Percentiles rank a stretch among this genome's conserved stretches.
These are phyloP conservation scores for Thermothelomyces thermophilus DNA, from an alignment of 2,329 filamentous ascomycete genomes.

Conservation along the genomic window DNA sequence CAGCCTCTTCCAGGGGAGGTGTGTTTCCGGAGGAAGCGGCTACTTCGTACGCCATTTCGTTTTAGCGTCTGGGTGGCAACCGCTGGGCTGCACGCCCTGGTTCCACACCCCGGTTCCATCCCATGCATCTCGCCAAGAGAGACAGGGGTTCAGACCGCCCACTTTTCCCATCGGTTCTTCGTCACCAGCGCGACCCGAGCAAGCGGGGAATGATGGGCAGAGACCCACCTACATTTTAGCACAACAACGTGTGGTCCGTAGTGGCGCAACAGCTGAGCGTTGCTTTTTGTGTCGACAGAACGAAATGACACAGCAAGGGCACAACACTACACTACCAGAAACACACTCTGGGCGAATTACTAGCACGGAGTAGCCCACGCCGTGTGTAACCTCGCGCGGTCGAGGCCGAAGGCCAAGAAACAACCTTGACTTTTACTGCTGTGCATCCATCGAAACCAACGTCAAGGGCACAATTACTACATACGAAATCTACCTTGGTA, in stretches of 20 bases:
- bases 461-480: too few species aligned
- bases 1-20: conserved; percentile 19
- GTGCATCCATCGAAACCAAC: too few species aligned
- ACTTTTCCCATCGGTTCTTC: conserved; percentile 17
- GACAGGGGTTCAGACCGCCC: conserved; percentile 15
- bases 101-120: conserved; percentile 17
- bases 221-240: neutral
- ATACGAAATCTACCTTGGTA: too few species aligned
- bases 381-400: too few species aligned
- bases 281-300: too few species aligned
- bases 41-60: conserved; percentile 24
- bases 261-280: too few species aligned
- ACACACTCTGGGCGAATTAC: too few species aligned
- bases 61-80: conserved; percentile 21
- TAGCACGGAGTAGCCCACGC: too few species aligned
- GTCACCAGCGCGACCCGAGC: conserved; percentile 9
- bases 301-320: too few species aligned
- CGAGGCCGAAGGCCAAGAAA: neutral
- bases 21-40: conserved; percentile 26
- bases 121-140: conserved; percentile 22
- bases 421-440: neutral
- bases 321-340: too few species aligned
- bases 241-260: too few species aligned
- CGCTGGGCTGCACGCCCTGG: conserved; percentile 17
- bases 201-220: neutral